Conservation (phyloP, 192 early-diverging fungal genomes). For the Rhizophagus clarus region DNA sequence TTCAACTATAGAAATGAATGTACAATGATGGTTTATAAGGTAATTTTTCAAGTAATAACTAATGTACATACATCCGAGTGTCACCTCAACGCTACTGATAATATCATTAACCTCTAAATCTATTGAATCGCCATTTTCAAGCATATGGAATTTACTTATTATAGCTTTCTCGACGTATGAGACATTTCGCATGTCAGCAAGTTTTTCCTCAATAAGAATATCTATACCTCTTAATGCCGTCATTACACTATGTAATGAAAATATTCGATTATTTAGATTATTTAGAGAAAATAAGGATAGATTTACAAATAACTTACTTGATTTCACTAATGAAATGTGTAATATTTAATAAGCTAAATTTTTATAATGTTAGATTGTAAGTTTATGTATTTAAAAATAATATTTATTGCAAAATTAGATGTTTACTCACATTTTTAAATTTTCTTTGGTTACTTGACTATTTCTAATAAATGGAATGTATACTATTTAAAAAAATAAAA, state of each 20-base stretch:
- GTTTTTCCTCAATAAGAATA: constrained; percentile 27
- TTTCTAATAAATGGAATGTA: constrained; percentile 18
- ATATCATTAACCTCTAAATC: constrained; percentile 2
- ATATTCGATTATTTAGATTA: not conserved
- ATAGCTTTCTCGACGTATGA: constrained; percentile 28
- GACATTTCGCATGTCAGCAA: constrained; percentile 18
- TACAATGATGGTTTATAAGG: not conserved
- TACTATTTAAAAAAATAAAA: not conserved
- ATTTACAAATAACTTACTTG: constrained; percentile 17
- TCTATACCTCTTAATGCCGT: constrained; percentile 17
- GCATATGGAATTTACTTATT: constrained; percentile 30
- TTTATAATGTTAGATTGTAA: too few species aligned
- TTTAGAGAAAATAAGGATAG: not conserved
- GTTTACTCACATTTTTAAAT: constrained; percentile 27
- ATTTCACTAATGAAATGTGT: constrained; percentile 14
- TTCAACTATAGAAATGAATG: constrained; percentile 4
- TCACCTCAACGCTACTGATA: constrained; percentile 15
- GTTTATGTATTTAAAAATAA: not conserved
- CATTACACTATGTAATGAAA: not conserved
- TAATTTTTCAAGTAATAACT: not conserved
- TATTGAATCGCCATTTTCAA: not conserved
- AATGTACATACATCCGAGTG: constrained; percentile 28
- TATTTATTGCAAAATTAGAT: not conserved
- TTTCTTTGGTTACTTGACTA: constrained; percentile 19
- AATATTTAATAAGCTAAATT: constrained; percentile 18